Conservation (phyloP, 2,329 filamentous ascomycete genomes). For the Fusarium sp. region DNA sequence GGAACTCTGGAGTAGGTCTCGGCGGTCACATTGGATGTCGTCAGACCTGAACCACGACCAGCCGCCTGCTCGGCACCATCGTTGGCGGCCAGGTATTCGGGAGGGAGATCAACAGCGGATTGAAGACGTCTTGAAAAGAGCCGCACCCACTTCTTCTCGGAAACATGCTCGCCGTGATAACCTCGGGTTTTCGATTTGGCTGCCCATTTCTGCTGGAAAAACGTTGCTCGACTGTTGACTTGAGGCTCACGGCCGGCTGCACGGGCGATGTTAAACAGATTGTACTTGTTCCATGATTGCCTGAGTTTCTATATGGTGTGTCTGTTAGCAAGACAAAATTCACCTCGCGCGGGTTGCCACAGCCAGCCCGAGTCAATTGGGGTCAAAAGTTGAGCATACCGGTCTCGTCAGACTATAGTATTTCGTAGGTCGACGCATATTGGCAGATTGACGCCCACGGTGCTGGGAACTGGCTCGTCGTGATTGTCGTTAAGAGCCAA, state of each 20-base stretch:
- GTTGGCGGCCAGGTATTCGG: conserved; percentile 77
- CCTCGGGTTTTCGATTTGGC: conserved; percentile 84
- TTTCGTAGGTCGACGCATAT: conserved; percentile 65
- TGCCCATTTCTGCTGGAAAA: conserved; percentile 98
- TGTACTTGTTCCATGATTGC: conserved; percentile 97
- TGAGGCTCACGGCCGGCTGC: conserved; percentile 45
- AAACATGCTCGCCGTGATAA: conserved; percentile 95
- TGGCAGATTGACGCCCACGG: conserved; percentile 47
- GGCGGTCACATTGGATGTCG: conserved; percentile 46
- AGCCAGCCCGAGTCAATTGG: background rate
- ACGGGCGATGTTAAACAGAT: conserved; percentile 83
- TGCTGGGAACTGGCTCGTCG: conserved; percentile 39
- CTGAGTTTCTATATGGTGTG: conserved; percentile 76
- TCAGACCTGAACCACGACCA: conserved; percentile 80
- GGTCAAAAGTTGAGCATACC: conserved; percentile 56
- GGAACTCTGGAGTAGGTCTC: conserved; percentile 48
- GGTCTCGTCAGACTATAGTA: conserved; percentile 74
- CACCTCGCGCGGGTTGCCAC: background rate
- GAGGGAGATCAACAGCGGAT: conserved; percentile 86
- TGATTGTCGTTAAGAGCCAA: conserved; percentile 41
- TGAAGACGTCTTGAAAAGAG: conserved; percentile 87
- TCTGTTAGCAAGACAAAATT: conserved; percentile 30
- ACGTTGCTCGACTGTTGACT: conserved; percentile 64
- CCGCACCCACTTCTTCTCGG: conserved; percentile 91
- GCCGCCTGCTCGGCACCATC: conserved; percentile 87